Percentiles rank a stretch among this genome's conserved stretches.
These are phyloP conservation scores for Nannochloropsis salina DNA, from an alignment of 108 stramenopile genomes.

Conservation along the genomic window DNA sequence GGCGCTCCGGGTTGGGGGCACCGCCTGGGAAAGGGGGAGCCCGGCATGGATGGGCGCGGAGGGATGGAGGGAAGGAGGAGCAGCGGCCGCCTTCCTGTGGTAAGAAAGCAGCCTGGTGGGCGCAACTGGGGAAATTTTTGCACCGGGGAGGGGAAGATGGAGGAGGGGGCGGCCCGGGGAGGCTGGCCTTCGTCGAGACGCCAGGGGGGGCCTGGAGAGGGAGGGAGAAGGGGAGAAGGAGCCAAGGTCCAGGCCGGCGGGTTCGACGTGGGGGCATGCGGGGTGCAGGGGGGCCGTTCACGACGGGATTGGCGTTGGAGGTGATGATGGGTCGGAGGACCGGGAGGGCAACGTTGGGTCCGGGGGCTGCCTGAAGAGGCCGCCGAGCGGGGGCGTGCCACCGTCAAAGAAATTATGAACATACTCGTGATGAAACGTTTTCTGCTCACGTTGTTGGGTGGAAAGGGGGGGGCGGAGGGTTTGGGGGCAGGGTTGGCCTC, in stretches of 20 bases:
- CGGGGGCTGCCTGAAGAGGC: not conserved
- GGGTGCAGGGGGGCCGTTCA: not conserved
- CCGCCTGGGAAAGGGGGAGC: not conserved
- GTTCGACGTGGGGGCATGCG: not conserved
- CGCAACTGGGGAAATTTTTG: not conserved
- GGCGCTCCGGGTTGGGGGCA: not conserved
- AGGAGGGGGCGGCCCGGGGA: not conserved
- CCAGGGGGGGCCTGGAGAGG: not conserved
- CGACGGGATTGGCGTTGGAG: not conserved
- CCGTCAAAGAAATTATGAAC: no score
- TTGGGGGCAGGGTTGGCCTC: no score
- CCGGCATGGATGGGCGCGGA: not conserved
- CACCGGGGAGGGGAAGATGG: not conserved
- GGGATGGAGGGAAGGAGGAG: not conserved
- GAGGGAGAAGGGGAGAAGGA: slow-evolving; percentile 4
- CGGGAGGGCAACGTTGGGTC: not conserved
- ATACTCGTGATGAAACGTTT: no score
- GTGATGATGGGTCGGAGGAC: not conserved
- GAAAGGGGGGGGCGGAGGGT: no score
- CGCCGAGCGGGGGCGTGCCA: no score
- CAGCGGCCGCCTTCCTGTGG: not conserved
- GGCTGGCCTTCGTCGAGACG: not conserved
- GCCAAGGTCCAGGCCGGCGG: not conserved
- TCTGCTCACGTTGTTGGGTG: no score
- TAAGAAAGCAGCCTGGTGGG: slow-evolving; percentile 8